Percentiles rank a stretch among this genome's conserved stretches.
Evolutionary conservation across 371 early-diverging fungal species (phyloP).

Genomic region (Saksenaea oblongispora): DNA sequence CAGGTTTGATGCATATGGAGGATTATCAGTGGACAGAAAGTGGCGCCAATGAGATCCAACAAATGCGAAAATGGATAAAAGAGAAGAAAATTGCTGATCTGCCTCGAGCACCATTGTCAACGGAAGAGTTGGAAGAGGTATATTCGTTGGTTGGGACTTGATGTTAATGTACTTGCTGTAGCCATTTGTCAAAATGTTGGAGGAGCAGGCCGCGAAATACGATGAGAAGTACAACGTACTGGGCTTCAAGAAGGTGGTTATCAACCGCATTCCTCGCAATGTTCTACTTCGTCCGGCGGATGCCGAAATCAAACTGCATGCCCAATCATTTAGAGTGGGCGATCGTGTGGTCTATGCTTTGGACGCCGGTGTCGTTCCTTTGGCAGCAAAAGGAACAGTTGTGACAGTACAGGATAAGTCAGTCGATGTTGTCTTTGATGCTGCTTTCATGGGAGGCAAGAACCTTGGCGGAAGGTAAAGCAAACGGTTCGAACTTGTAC

Average conservation of each 20-base stretch:
- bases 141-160: not conserved
- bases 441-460: slow-evolving; percentile 76
- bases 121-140: slow-evolving; percentile 68
- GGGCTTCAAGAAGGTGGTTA: slow-evolving; percentile 51
- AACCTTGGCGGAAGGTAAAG: slow-evolving; percentile 72
- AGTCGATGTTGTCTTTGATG: slow-evolving; percentile 88
- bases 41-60: slow-evolving; percentile 22
- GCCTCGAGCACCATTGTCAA: slow-evolving; percentile 66
- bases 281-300: slow-evolving; percentile 80
- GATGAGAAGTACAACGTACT: slow-evolving; percentile 38
- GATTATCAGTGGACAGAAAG: slow-evolving; percentile 40
- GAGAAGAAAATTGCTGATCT: slow-evolving; percentile 63
- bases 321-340: slow-evolving; percentile 84
- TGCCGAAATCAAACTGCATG: slow-evolving; percentile 65
- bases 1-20: slow-evolving; percentile 25
- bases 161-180: slow-evolving; percentile 7
- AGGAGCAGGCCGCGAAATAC: slow-evolving; percentile 47
- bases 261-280: slow-evolving; percentile 67
- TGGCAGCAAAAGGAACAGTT: slow-evolving; percentile 83
- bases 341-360: slow-evolving; percentile 84
- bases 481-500: slow-evolving; percentile 10
- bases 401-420: slow-evolving; percentile 74
- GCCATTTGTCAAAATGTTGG: slow-evolving; percentile 53
- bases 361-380: slow-evolving; percentile 78
- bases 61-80: slow-evolving; percentile 73